Conservation (phyloP, 768 basidiomycete genomes). For the Suillus bovinus region DNA sequence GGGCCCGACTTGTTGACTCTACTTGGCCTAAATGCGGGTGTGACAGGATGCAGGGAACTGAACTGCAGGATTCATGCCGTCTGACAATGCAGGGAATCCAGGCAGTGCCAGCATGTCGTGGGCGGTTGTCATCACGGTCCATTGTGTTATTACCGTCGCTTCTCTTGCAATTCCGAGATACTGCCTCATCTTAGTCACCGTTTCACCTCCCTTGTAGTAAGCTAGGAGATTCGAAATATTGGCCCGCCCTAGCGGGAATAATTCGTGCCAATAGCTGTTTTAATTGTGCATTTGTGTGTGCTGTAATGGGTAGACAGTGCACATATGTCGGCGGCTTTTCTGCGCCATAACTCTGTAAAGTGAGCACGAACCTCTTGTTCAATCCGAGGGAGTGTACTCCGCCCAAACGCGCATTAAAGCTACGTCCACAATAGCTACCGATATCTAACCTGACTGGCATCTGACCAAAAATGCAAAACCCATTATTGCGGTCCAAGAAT, state of each 20-base stretch:
- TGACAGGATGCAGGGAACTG: neutral
- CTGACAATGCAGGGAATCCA: neutral
- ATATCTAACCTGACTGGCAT: neutral
- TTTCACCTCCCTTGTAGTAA: neutral
- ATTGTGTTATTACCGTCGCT: neutral
- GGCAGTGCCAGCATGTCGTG: neutral
- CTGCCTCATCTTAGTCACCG: neutral
- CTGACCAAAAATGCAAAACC: neutral
- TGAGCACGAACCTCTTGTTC: neutral
- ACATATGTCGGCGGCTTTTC: neutral
- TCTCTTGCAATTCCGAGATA: neutral
- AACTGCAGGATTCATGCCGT: neutral
- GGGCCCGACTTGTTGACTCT: neutral
- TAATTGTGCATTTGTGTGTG: neutral
- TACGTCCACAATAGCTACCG: neutral
- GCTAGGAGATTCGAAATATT: neutral
- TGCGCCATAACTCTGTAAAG: neutral
- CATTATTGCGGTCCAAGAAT: neutral
- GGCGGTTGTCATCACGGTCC: neutral
- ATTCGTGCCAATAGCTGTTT: neutral
- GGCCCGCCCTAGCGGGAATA: too few relatives aligned
- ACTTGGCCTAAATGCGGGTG: neutral
- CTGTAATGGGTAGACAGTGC: neutral
- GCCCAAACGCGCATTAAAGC: neutral
- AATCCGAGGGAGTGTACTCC: neutral